Conservation (phyloP, 768 basidiomycete species). For the Rhodotorula toruloides region DNA sequence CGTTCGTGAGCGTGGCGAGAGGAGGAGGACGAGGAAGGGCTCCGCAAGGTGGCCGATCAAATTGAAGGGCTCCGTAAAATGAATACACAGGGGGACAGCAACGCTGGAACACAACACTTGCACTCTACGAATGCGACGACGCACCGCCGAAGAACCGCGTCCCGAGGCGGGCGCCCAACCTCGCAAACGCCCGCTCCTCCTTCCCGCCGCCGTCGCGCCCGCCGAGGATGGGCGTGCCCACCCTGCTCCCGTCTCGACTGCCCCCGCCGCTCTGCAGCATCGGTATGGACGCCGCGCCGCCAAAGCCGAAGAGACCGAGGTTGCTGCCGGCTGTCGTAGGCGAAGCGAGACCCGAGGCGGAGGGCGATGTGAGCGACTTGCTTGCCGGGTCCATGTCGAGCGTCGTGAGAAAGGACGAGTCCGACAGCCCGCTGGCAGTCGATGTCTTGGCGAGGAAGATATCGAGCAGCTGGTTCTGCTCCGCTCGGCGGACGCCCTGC, state of each 20-base stretch:
- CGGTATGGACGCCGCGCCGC: background rate
- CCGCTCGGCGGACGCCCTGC: constrained; percentile 73
- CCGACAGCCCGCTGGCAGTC: constrained; percentile 78
- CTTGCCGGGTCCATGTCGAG: constrained; percentile 85
- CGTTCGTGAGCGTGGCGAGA: background rate
- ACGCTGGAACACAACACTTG: background rate
- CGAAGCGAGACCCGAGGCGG: constrained; percentile 39
- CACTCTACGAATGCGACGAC: background rate
- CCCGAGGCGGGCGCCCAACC: constrained; percentile 25
- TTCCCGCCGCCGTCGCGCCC: background rate
- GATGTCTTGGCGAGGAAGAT: constrained; percentile 88
- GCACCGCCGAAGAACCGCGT: constrained; percentile 27
- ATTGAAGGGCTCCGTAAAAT: background rate
- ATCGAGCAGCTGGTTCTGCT: constrained; percentile 85
- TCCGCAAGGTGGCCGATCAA: background rate
- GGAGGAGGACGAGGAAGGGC: background rate
- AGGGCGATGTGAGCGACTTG: constrained; percentile 26
- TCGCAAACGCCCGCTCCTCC: constrained; percentile 25
- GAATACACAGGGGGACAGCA: background rate
- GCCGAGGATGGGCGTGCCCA: constrained; percentile 7
- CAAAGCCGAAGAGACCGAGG: constrained; percentile 9
- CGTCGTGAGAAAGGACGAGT: constrained; percentile 83
- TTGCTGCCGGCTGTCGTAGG: constrained; percentile 24
- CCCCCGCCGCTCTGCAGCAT: background rate
- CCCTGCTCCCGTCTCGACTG: constrained; percentile 16